Percentiles rank a stretch among this genome's conserved stretches.
These are phyloP conservation scores for Eucalyptus regnans DNA, from an alignment of 345 rosid species.

Conservation along the genomic window DNA sequence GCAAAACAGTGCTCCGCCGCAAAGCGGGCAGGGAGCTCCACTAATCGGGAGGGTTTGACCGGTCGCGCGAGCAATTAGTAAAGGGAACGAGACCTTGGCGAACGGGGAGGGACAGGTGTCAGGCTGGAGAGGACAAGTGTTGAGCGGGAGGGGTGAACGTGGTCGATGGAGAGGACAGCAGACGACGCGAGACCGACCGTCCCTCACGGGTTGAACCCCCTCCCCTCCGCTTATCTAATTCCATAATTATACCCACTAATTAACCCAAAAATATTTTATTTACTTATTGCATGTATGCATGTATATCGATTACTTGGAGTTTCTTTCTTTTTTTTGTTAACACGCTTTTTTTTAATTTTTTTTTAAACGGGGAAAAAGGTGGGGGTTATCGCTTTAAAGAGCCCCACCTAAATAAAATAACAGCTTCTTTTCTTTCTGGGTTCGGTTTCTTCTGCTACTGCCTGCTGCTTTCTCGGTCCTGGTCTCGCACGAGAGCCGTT, in stretches of 20 bases:
- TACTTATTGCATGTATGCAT: neutral
- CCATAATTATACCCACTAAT: neutral
- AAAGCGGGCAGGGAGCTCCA: neutral
- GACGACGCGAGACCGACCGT: neutral
- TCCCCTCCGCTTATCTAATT: neutral
- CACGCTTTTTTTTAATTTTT: neutral
- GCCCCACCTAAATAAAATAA: neutral
- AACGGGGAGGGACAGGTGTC: neutral
- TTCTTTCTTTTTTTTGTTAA: neutral
- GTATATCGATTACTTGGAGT: neutral
- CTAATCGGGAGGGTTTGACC: neutral
- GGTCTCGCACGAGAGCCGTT: neutral
- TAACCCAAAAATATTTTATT: neutral
- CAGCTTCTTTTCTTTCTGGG: neutral
- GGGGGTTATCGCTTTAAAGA: constrained; percentile 13
- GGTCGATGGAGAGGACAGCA: neutral
- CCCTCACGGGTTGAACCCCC: neutral
- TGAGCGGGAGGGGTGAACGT: neutral
- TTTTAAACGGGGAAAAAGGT: neutral
- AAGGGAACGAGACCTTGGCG: neutral
- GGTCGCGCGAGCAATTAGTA: neutral
- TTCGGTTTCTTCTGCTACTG: neutral
- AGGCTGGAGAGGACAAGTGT: neutral
- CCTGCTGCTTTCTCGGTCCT: neutral
- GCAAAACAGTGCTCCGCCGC: neutral